A percentile compares a stretch with the other conserved stretches of the same genome.
phyloP scores from a whole-genome alignment of 2,329 filamentous ascomycete species.

The Aspergillus sergii region DNA sequence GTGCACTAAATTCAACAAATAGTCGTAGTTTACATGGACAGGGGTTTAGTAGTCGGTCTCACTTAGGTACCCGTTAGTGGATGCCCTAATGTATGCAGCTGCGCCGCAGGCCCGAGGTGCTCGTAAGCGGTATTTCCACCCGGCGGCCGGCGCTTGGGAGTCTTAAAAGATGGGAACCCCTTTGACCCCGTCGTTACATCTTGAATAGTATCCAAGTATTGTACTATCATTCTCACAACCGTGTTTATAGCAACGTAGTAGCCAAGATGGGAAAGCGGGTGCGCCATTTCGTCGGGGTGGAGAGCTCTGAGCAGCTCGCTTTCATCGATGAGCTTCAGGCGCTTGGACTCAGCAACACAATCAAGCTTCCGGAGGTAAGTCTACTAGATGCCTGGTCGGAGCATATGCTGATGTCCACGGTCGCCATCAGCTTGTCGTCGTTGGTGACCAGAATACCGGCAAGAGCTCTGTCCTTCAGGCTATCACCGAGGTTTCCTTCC shows the following conservation, averaged over 20 bases:
- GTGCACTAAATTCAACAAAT: neutral
- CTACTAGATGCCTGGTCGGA: neutral
- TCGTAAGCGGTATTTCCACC: neutral
- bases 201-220: neutral
- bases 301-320: constrained; percentile 42
- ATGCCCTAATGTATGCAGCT: neutral
- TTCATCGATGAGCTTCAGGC: constrained; percentile 22
- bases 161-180: neutral
- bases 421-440: neutral
- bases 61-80: neutral
- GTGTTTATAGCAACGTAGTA: neutral
- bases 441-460: constrained; percentile 12
- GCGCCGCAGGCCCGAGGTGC: neutral
- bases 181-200: neutral
- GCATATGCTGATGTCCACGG: neutral
- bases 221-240: neutral
- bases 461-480: constrained; percentile 17
- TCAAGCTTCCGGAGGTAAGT: constrained; percentile 20
- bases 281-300: constrained; percentile 53
- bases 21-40: neutral
- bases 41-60: neutral
- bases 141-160: neutral
- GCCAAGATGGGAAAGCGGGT: constrained; percentile 1
- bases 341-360: constrained; percentile 19
- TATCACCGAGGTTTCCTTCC: constrained; percentile 10